phyloP scores from a whole-genome alignment of 345 rosid species.

The Eucalyptus polybractea region DNA sequence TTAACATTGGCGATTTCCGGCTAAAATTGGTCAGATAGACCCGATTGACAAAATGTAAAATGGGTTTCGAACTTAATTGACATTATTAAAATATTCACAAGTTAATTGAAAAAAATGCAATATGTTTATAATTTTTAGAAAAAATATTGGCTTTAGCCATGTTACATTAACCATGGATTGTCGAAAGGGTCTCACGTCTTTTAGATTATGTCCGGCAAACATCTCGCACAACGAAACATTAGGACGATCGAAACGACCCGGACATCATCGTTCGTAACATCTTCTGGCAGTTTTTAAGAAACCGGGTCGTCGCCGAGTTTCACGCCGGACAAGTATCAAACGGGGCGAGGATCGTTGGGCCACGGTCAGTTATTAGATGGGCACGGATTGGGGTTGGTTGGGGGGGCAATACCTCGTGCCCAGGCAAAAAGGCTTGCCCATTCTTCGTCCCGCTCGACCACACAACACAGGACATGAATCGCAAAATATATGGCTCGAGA shows the following conservation, averaged over 20 bases:
- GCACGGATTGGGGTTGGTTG: not conserved
- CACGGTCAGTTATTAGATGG: not conserved
- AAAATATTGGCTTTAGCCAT: not conserved
- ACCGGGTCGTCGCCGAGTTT: not conserved
- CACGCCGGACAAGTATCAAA: not conserved
- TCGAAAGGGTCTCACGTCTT: rapidly evolving
- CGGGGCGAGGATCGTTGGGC: not conserved
- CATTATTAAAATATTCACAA: no score
- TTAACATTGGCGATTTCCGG: rapidly evolving
- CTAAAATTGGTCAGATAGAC: rapidly evolving
- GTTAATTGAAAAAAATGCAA: no score
- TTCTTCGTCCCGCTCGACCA: not conserved
- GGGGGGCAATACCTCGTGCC: not conserved
- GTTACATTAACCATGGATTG: not conserved
- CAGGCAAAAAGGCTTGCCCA: not conserved
- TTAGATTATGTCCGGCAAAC: not conserved
- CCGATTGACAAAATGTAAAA: rapidly evolving
- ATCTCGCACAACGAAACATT: not conserved
- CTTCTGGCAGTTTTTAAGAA: not conserved
- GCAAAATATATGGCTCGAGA: not conserved
- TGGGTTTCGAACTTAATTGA: rapidly evolving
- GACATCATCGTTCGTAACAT: not conserved
- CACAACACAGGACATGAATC: not conserved
- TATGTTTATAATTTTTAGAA: no score
- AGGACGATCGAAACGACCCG: not conserved